Base-by-base conservation (phyloP, 768 basidiomycete species). In the Hemileccinum impolitum region DNA sequence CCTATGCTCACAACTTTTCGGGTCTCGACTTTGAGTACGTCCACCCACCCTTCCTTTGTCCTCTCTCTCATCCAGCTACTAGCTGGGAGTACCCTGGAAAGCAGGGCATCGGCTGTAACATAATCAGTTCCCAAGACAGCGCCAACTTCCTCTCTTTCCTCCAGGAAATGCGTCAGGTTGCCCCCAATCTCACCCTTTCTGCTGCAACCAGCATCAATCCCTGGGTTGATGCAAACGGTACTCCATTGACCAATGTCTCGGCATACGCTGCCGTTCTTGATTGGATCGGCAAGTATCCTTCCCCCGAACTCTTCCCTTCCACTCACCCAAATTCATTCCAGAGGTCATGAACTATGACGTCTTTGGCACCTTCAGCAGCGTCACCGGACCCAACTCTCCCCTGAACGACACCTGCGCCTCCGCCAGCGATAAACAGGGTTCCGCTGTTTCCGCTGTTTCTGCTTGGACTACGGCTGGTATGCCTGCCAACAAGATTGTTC, bases 21-120 rank as follows among this genome's bases (percentile, higher is more conserved):
- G 84, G 84, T n/a, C 67, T 87, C 37, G 84, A 87, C 55, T 81
- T 86, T 47, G 85, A 85, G 83, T 83, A 60, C 35, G 81, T 70
- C 5, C 10, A 26, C 12, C 23, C 17, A 1, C 39, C 41, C 18
- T 19, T 38, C 40, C 4, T 30, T 0, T 6, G 2, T 3, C n/a
- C 6, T 34, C 7, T 21, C 42, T 13, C 48, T 57, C 17, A 59
- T 15, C 19, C 1, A n/a, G 5, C 17, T 26, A 2, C n/a, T 42
- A 89, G 88, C 61, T 93, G 90, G 91, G 92, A 94, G 65, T 95
- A 90, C 62, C 93, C 92, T 32, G 80, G 75, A 34, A 69, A 69
- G 11, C 71, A 70, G 39, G 91, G 90, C 14, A 76, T 87, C 17
- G 75, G 77, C 7, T 89, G 88, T 61, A 95, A 95, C 69, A 65